These are phyloP conservation scores for Dendrothele bispora DNA, from an alignment of 768 basidiomycete genomes.

Conservation along the genomic window DNA sequence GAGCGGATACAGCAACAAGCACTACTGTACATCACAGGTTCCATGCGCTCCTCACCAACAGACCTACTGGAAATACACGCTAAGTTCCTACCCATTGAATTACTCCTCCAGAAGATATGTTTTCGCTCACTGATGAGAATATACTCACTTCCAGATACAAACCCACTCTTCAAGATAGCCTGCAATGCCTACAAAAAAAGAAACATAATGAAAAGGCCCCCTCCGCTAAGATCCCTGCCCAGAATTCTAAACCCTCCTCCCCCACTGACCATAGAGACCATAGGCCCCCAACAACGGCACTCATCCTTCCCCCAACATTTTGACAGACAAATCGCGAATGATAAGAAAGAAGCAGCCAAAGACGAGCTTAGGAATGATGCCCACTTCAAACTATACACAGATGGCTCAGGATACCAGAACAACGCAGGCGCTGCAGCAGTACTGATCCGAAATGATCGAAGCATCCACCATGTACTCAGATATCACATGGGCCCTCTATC, in stretches of 20 bases:
- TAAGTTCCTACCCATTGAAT: slow-evolving; percentile 10
- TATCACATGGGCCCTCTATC: background rate
- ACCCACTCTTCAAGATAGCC: slow-evolving; percentile 3
- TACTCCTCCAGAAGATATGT: slow-evolving; percentile 7
- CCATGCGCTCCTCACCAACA: slow-evolving; percentile 6
- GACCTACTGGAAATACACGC: slow-evolving; percentile 11
- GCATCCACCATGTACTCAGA: background rate
- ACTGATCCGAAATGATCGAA: background rate
- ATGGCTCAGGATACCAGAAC: slow-evolving; percentile 11
- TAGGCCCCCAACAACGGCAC: background rate
- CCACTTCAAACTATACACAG: slow-evolving; percentile 7
- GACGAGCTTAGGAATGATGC: background rate
- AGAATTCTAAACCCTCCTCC: background rate
- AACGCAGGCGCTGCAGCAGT: slow-evolving; percentile 4
- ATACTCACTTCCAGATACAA: slow-evolving; percentile 7
- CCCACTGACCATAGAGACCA: background rate
- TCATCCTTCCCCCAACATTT: too few relatives aligned
- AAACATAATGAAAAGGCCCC: background rate
- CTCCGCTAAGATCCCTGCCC: slow-evolving; percentile 14
- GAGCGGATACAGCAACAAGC: background rate
- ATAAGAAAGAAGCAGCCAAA: background rate
- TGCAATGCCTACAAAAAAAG: background rate
- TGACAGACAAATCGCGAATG: background rate
- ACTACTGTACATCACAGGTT: slow-evolving; percentile 3
- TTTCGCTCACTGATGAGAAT: slow-evolving; percentile 4